Base-by-base conservation (phyloP, 1,284 basidiomycete species). In the Fomitopsis palustris region DNA sequence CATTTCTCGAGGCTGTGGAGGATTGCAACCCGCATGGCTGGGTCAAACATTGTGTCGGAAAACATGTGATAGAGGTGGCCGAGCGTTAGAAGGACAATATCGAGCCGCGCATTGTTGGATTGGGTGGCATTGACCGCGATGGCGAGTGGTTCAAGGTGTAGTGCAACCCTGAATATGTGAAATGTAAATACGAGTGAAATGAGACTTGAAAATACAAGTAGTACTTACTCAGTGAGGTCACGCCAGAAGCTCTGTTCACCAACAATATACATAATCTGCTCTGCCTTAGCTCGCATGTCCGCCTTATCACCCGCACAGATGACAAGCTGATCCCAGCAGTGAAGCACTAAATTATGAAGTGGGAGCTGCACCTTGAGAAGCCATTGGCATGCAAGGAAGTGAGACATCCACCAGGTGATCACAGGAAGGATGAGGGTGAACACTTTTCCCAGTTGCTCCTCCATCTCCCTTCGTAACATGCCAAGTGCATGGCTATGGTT, bases 51-150 rank as follows among this genome's bases (percentile, higher is more conserved):
- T 5, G 8, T 33, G 33, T 64, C 54, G 21, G 10, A 29, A 52
- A 65, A 65, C 17, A 54, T 43, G 5, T 33, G 43, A 51, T 60
- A 76, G 1, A 79, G 70, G 10, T 58, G 64, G 0, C 71, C 77
- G 58, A 79, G 75, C 7, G 70, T 72, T 0, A 77, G 35, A 1
- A 77, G 67, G n/a, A 80, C 73, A 35, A 69, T 45, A 64, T 79
- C 75, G 25, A 79, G 67, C 0, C 70, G 70, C 37, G 71, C 71
- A 55, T 68, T 64, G 38, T 70, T 55, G 0, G 69, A 61, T 59
- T 81, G 78, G 4, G 70, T 69, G 56, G 76, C 59, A 61, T 78
- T 77, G 10, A 73, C 66, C 10, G 78, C 75, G 55, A 76, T 69
- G 2, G 77, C 76, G 23, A 80, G 70, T 3, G 77, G 78, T 37